Base-by-base conservation (phyloP, 768 basidiomycete species). In the Lactifluus rugatus region DNA sequence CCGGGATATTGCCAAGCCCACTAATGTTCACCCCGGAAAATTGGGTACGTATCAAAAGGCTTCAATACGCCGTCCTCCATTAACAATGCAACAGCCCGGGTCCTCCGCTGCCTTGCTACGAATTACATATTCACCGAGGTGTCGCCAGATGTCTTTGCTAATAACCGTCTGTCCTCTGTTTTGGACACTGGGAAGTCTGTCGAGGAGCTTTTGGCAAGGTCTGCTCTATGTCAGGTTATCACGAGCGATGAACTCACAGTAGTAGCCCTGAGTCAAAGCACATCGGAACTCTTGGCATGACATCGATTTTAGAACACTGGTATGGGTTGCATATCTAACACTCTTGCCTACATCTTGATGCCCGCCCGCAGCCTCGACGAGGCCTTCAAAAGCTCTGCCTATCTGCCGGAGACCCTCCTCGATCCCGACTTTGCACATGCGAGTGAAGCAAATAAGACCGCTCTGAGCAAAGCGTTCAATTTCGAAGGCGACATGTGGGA, bases 1-100 rank as follows among this genome's bases (percentile, higher is more conserved):
- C 19, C 56, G 68, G 11, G 72, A 74, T 2, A 74, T 76, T 46
- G 73, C 70, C n/a, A 66, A 62, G 21, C 69, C 67, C 25, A 69
- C 66, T 42, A 63, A 63, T 4, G 54, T 51, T 13, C 37, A 62
- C n/a, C 53, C 49, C 3, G 37, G 44, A 17, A 64, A 62, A 36
- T 32, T 64, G 5, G 59, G 63, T 64, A 28, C 6, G 63, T 64
- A 4, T 41, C 16, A 34, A 6, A 7, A 48, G 34, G 21, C 10
- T 23, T 17, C 1, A 21, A 2, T n/a, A 44, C 9, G 21, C 21
- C 7, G 8, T 21, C 10, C 9, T 21, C 10, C 9, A 6, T 31
- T 31, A 13, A 34, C 16, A 16, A 8, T 21, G 5, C 5, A n/a
- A 4, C 44, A 70, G 68, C 63, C 9, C 67, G 70, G 2, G 25